Evolutionary conservation across 306 rosid species (phyloP), one percentile per base, ranked within the genome.

Genomic region (Gillenia trifoliata): DNA sequence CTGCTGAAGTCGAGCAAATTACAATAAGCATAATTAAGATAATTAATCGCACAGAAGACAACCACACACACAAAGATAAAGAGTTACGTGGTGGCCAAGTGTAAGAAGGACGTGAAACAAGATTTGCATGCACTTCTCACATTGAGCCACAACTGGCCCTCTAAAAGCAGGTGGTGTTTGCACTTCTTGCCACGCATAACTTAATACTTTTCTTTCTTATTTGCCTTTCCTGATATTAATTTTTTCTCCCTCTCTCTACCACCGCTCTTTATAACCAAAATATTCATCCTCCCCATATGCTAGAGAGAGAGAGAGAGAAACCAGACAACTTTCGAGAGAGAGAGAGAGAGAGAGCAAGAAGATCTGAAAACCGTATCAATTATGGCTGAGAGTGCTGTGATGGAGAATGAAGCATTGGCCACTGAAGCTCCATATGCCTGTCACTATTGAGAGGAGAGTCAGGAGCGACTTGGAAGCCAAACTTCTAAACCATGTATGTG

Each of bases 401-500:
- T 33, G 5, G 89, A 88, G 79, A 85, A 23, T 47, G 96, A 90
- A 29, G 82, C 95, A 19, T 10, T 87, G 56, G 76, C 83, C 16
- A 88, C 93, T 29, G 86, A 90, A 85, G 88, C 94, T 57, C 79
- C 56, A 13, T 79, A 83, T 66, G 89, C 96, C 91, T 0, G 81
- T 87, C 60, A 87, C 97, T 76, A 2, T 62, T 11, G 84, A 91
- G 47, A 85, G 97, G 74, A 89, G 64, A 82, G 83, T 93, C 70
- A 83, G 94, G 64, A 76, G 30, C 38, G 96, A 91, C 85, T 83
- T 93, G 85, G 97, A 91, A 75, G 64, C 77, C 77, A 60, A 85
- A 41, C 77, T 93, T 47, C 94, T 6, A 93, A 93, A 77, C 96
- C 97, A 71, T 89, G 97, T 89, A 28, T 33, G 80, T 45, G 2